These are phyloP conservation scores for Fraxinus excelsior DNA, from an alignment of 257 asterid genomes.

Conservation along the genomic window DNA sequence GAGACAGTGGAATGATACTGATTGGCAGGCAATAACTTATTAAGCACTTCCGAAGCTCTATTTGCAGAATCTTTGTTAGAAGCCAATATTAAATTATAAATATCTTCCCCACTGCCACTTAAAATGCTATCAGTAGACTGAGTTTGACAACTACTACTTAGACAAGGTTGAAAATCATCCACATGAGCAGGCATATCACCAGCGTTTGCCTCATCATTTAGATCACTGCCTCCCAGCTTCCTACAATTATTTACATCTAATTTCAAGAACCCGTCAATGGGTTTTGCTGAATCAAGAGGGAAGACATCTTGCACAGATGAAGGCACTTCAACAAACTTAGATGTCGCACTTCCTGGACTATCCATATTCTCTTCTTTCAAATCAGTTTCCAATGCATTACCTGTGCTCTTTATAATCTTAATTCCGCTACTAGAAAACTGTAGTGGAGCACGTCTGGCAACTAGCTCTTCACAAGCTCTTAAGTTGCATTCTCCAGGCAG, in stretches of 20 bases:
- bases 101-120: conserved; percentile 33
- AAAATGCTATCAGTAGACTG: conserved; percentile 26
- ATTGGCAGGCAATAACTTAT: conserved; percentile 53
- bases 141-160: conserved; percentile 23
- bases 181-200: conserved; percentile 6
- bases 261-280: conserved; percentile 27
- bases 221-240: conserved; percentile 30
- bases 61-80: conserved; percentile 54
- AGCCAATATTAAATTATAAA: conserved; percentile 49
- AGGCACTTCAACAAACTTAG: conserved; percentile 55
- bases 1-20: conserved; percentile 32
- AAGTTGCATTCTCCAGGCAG: conserved; percentile 40
- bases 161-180: conserved; percentile 26
- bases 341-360: conserved; percentile 83
- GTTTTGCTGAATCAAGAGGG: conserved; percentile 30
- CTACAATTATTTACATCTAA: conserved; percentile 32
- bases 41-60: conserved; percentile 57
- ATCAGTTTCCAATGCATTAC: conserved; percentile 36
- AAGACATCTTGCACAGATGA: conserved; percentile 36
- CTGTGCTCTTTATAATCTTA: conserved; percentile 30
- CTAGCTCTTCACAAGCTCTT: conserved; percentile 51
- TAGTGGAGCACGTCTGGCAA: conserved; percentile 46
- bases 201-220: conserved; percentile 32
- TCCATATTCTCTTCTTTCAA: conserved; percentile 63
- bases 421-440: conserved; percentile 41